Evolutionary conservation across 192 early-diverging fungal genomes (phyloP).

Genomic region (Rhizophlyctis rosea): DNA sequence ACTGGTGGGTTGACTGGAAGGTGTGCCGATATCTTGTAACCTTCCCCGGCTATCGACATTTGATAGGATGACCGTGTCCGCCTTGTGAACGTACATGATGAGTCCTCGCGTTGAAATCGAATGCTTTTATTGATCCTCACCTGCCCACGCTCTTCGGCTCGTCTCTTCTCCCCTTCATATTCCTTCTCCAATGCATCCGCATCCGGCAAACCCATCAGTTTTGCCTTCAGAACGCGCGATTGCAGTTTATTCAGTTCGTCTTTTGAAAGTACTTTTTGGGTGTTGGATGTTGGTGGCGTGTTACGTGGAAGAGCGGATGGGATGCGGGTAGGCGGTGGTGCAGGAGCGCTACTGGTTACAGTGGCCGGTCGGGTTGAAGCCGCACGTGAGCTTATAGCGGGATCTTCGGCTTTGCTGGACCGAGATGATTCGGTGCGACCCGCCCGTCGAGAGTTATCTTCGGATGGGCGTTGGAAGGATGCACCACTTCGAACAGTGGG

Average conservation of each 20-base stretch:
- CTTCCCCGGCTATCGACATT: slow-evolving; percentile 54
- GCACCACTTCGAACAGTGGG: slow-evolving; percentile 13
- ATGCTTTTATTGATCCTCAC: no score
- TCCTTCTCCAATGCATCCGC: slow-evolving; percentile 67
- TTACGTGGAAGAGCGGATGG: slow-evolving; percentile 5
- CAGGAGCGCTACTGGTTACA: no score
- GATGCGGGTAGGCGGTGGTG: background rate
- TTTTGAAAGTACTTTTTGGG: slow-evolving; percentile 33
- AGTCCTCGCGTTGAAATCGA: no score
- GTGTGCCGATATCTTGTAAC: slow-evolving; percentile 50
- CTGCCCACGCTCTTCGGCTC: slow-evolving; percentile 28
- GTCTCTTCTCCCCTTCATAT: slow-evolving; percentile 59
- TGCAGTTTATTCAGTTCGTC: slow-evolving; percentile 85
- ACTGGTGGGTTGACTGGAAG: background rate
- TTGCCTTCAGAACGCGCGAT: slow-evolving; percentile 77
- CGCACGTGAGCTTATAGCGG: no score
- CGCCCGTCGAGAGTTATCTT: slow-evolving; percentile 1
- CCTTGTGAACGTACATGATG: no score
- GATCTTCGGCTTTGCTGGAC: background rate
- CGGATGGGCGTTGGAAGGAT: slow-evolving; percentile 18
- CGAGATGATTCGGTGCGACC: background rate
- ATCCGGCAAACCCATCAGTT: slow-evolving; percentile 56
- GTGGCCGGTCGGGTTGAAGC: no score
- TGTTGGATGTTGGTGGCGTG: slow-evolving; percentile 4
- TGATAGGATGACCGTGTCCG: slow-evolving; percentile 40